Base-by-base conservation (phyloP, 2,329 filamentous ascomycete species). In the Myriosclerotinia curreyana region DNA sequence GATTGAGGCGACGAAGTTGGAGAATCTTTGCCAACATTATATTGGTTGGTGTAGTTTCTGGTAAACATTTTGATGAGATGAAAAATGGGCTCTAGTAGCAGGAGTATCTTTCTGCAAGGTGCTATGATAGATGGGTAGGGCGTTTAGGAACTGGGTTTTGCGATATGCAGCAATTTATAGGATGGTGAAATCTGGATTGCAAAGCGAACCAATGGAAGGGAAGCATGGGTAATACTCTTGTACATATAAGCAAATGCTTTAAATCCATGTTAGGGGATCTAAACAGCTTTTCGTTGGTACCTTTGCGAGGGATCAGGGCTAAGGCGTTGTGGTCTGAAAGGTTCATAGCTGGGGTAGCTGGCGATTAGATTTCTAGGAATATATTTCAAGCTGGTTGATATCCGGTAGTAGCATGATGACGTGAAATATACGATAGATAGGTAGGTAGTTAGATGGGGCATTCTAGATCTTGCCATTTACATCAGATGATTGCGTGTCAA, bases 11-110 rank as follows among this genome's bases (percentile, higher is more conserved):
- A 99, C 95, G 8, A 97, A 95, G 74, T 81, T 98, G 71, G 95
- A 98, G 83, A 98, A 98, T 76, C 80, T 99, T 67, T 99, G 95
- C 76, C 95, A 98, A 81, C 95, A 98, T 80, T 99, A 97, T 76
- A 96, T 98, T 72, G 95, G 95, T 68, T 98, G 94, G 94, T 98
- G 94, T 79, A 96, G 91, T 78, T 98, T 97, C 83, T 98, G 94
- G 94, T 98, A 54, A 15, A 42, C 40, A 28, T 25, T 46, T 34
- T n/a, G 6, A 34, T 12, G 44, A 28, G 34, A 34, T 25, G 17
- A 55, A 20, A 56, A 15, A 42, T 34, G 17, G 40, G 40, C 36
- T 22, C 5, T 22, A 25, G 49, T 28, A 25, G 6, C n/a, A 25
- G 12, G 22, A 28, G 11, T 40, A 3, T 38, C 58, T 51, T 60